Percentiles rank a stretch among this genome's conserved stretches.
These are phyloP conservation scores for Rhodomyrtus tomentosa DNA, from an alignment of 345 rosid species.

Conservation along the genomic window DNA sequence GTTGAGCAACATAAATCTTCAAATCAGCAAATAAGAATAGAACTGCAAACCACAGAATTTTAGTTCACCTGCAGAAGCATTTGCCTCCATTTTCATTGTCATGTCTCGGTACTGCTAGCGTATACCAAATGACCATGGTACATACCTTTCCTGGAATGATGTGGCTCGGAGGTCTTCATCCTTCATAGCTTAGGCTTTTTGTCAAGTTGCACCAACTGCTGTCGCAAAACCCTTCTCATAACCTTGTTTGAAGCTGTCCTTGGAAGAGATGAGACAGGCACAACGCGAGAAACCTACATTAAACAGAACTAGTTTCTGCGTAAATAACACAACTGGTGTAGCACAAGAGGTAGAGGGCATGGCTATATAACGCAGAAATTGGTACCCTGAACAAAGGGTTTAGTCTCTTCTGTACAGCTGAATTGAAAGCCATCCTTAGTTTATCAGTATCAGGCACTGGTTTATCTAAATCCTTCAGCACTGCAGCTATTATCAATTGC, in stretches of 20 bases:
- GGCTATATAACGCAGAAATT: not conserved
- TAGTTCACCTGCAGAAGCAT: not conserved
- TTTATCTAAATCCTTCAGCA: conserved; percentile 33
- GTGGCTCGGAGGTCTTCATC: not conserved
- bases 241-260: conserved; percentile 93
- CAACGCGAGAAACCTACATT: conserved; percentile 57
- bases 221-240: conserved; percentile 85
- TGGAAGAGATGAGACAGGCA: conserved; percentile 49
- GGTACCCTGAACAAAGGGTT: conserved; percentile 85
- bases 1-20: not conserved
- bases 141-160: not conserved
- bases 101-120: not conserved
- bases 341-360: not conserved
- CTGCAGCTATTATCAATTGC: conserved; percentile 65
- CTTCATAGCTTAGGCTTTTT: conserved; percentile 48
- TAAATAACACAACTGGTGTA: not conserved
- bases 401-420: conserved; percentile 75
- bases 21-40: not conserved
- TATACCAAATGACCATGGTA: not conserved
- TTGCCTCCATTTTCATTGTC: not conserved
- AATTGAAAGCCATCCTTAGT: conserved; percentile 57
- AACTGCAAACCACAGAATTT: not conserved
- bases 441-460: conserved; percentile 26
- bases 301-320: not conserved
- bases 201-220: conserved; percentile 37